Evolutionary conservation across 495 filamentous ascomycete species (phyloP), one percentile per base, ranked within the genome.

Genomic region (Cercophora sp.): DNA sequence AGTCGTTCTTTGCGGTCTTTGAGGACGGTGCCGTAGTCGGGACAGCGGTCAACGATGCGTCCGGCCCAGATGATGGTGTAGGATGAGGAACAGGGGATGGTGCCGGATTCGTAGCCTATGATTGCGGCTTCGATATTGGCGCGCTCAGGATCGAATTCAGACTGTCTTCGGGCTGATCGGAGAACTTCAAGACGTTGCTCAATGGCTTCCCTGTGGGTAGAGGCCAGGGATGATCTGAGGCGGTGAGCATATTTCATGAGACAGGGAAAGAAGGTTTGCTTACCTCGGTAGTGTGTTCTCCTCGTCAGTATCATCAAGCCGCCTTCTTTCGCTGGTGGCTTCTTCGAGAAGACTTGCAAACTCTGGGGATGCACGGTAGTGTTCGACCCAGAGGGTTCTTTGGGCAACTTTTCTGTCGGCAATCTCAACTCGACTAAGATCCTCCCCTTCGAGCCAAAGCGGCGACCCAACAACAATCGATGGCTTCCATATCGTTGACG

Each of bases 61-160:
- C 74, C 73, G 18, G 59, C 68, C 49, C 70, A 79, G 53, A 77
- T 64, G 19, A 79, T 51, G 15, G 73, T 76, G 52, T 68, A 76
- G 4, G 64, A 46, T 10, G 51, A 20, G 4, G 72, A 71, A 48
- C 64, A 73, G 46, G 48, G 40, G 55, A 79, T 77, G 15, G 55
- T 55, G 8, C 71, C 74, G 9, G 66, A 62, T 25, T 62, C 54
- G 48, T 79, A 77, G 13, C 68, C 73, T 3, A 64, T 40, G 37
- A 76, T 71, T 35, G 73, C 73, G 20, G 68, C 70, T 25, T 59
- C 46, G 43, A 78, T 76, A 54, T 78, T 77, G 15, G 55, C 48
- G n/a, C 52, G 50, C 49, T 79, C 73, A 4, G 64, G 65, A 19
- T 62, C 58, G 52, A 73, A 74, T 29, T 62, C 49, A 40, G 63